These are phyloP conservation scores for Naumovozyma dairenensis DNA, from an alignment of 805 yeast genomes.

Conservation along the genomic window DNA sequence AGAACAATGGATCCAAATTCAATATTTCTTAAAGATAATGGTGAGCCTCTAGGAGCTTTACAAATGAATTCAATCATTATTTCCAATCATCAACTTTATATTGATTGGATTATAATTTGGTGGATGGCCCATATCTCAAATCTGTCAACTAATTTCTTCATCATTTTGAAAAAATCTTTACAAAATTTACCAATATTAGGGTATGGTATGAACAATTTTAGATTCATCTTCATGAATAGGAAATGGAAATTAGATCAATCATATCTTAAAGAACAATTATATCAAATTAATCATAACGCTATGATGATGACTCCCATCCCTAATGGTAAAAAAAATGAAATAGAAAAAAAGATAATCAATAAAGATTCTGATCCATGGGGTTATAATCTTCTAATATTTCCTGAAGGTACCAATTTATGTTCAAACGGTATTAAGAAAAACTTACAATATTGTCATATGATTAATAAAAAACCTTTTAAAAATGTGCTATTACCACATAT, in stretches of 20 bases:
- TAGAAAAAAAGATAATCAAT: too few species aligned
- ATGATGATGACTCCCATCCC: too few species aligned
- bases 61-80: constrained; percentile 40
- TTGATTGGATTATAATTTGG: constrained; percentile 91
- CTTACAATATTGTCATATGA: constrained; percentile 42
- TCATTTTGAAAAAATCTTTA: constrained; percentile 69
- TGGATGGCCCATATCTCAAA: constrained; percentile 61
- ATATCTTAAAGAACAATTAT: constrained; percentile 31
- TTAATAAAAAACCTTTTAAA: constrained; percentile 31
- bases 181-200: constrained; percentile 66
- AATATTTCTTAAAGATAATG: constrained; percentile 34
- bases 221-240: constrained; percentile 70
- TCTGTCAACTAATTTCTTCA: constrained; percentile 57
- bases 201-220: constrained; percentile 69
- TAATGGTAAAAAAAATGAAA: not conserved
- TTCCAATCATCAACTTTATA: constrained; percentile 84
- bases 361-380: constrained; percentile 26
- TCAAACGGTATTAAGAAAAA: constrained; percentile 50
- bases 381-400: constrained; percentile 64
- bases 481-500: constrained; percentile 72
- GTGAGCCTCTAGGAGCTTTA: constrained; percentile 6
- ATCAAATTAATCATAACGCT: not conserved
- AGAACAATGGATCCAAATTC: constrained; percentile 14
- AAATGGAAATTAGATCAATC: constrained; percentile 66
- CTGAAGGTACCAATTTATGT: constrained; percentile 86